Evolutionary conservation across 2,329 filamentous ascomycete species (phyloP), one percentile per base, ranked within the genome.

Genomic region (Xylaria multiplex): DNA sequence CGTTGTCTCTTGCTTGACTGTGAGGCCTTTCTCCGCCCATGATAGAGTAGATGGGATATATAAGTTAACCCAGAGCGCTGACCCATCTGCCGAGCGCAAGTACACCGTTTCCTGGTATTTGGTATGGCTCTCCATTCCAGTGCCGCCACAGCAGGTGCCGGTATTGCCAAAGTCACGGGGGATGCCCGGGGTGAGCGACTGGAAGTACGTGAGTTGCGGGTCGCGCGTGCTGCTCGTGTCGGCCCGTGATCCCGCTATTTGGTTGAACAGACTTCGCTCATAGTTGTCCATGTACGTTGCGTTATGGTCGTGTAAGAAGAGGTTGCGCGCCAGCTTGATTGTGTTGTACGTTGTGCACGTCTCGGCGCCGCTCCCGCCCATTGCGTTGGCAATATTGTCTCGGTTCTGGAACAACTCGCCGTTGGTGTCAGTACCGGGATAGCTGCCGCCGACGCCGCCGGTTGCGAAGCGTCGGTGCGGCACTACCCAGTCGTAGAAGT

Each of bases 81-180:
- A 76, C 0, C 64, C 73, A 32, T 77, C 75, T 1, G 76, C 76
- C 6, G 75, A 75, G 37, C 73, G 73, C n/a, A 77, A 52, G 70
- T 77, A 77, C 2, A 77, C 71, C 6, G 75, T 77, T 67, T 77
- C 76, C 58, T 77, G 76, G 57, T 77, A 77, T 66, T 77, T 77
- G 45, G 75, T 77, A 65, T 77, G 75, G 62, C 75, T 77, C 67
- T 77, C 75, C 72, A 77, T 71, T 0, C 76, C 76, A 1, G 74
- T 74, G 1, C 76, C 76, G 8, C 75, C 76, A 40, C 76, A 77
- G 67, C 76, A 77, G 8, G 76, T 77, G 2, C 76, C 76, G 0
- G 75, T 77, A 59, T 77, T 77, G 9, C 72, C 76, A 30, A 72
- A 77, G 30, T 74, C 73, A 40, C 76, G 75, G 6, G 57, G 57